Evolutionary conservation across 306 rosid genomes (phyloP).

Genomic region (Acacia acuminata): DNA sequence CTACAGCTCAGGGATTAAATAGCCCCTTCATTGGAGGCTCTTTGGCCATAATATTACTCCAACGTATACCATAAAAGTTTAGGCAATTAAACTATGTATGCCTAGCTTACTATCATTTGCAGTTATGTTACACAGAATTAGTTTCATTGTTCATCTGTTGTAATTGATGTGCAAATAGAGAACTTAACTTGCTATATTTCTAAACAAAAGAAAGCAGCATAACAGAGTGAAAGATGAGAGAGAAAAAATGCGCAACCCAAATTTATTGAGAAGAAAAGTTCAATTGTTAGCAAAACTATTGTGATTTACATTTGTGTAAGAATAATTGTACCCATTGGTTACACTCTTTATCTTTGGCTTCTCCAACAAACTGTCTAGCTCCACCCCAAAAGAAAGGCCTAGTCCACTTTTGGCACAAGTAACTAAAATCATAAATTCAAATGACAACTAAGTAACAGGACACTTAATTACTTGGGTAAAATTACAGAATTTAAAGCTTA

Average conservation of each 20-base stretch:
- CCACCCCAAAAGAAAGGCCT: not conserved
- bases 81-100: constrained; percentile 4
- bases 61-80: not conserved
- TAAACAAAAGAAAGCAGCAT: constrained; percentile 6
- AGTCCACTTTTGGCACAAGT: not conserved
- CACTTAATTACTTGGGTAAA: not conserved
- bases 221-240: constrained; percentile 24
- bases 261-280: not conserved
- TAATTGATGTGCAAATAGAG: not conserved
- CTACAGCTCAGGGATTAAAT: not conserved
- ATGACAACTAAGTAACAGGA: not conserved
- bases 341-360: not conserved
- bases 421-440: not conserved
- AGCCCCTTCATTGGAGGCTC: not conserved
- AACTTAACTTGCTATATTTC: constrained; percentile 9
- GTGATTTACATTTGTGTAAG: not conserved
- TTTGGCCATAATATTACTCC: constrained; percentile 4
- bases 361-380: not conserved
- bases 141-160: not conserved
- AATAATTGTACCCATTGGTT: not conserved
- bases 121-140: not conserved
- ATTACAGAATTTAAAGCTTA: constrained; percentile 37
- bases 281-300: not conserved
- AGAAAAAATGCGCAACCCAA: constrained; percentile 7
- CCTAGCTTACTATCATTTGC: constrained; percentile 7